Evolutionary conservation across 1,284 basidiomycete genomes (phyloP).

Genomic region (Trametes hirsuta): DNA sequence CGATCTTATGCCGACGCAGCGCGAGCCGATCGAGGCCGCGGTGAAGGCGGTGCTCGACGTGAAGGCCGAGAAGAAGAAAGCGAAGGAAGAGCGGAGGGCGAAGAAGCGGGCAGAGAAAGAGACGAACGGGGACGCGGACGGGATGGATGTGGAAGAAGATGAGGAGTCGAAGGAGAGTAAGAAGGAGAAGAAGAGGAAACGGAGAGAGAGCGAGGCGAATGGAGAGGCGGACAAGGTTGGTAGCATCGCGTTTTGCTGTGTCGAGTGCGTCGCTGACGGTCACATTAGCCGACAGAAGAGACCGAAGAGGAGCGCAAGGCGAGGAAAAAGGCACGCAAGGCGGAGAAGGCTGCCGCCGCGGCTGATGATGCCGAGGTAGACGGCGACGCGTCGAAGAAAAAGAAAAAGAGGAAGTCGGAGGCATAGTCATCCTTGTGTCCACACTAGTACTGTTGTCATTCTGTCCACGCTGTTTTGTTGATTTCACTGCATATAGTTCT

Average conservation of each 20-base stretch:
- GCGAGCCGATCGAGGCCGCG: slow-evolving; percentile 71
- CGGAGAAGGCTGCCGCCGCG: slow-evolving; percentile 65
- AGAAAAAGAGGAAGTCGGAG: slow-evolving; percentile 77
- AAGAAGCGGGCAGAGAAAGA: slow-evolving; percentile 44
- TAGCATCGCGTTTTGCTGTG: slow-evolving; percentile 11
- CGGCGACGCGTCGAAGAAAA: slow-evolving; percentile 49
- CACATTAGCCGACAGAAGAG: slow-evolving; percentile 47
- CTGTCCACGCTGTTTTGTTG: slow-evolving; percentile 9
- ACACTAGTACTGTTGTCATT: not conserved
- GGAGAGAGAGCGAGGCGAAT: slow-evolving; percentile 59
- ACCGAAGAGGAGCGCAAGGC: slow-evolving; percentile 77
- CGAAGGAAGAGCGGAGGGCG: slow-evolving; percentile 67
- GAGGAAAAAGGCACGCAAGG: slow-evolving; percentile 71
- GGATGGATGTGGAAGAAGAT: slow-evolving; percentile 26
- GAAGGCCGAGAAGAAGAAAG: slow-evolving; percentile 81
- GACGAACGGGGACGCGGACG: slow-evolving; percentile 44
- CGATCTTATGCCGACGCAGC: slow-evolving; percentile 82
- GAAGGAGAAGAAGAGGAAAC: slow-evolving; percentile 75
- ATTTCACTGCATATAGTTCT: slow-evolving; percentile 21
- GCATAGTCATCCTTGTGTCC: slow-evolving; percentile 32
- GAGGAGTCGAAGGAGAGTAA: slow-evolving; percentile 40
- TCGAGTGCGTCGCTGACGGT: slow-evolving; percentile 9
- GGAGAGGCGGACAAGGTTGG: slow-evolving; percentile 48
- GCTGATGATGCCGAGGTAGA: slow-evolving; percentile 46
- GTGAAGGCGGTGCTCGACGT: slow-evolving; percentile 70